Base-by-base conservation (phyloP, 148 eudicot genomes). In the Diospyros lotus region DNA sequence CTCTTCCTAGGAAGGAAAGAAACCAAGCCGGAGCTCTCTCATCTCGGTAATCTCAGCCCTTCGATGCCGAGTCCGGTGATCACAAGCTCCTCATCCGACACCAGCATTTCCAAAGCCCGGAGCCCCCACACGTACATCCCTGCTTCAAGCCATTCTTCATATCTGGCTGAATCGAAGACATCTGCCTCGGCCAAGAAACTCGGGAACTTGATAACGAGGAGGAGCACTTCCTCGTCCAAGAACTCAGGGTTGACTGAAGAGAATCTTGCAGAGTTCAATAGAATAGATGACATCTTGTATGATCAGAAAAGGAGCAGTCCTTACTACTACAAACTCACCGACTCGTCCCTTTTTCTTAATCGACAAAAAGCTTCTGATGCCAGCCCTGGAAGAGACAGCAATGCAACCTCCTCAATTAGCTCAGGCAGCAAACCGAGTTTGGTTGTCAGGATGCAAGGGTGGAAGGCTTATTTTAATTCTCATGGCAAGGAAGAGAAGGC, bases 291-390 rank as follows among this genome's bases (percentile, higher is more conserved):
- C 64, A 55, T 14, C 48, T 64, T 65, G 51, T 55, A 70, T 14
- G 71, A 78, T 5, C 55, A 55, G 9, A 73, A 68, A 2, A 58
- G 72, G 8, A 5, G 4, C 12, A 82, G 85, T 59, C 85, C 82
- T 67, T 82, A 76, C 60, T 79, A 76, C 69, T 79, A 59, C 38
- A 82, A 82, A 10, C 79, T 82, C 6, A 83, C 83, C 1, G 83
- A 83, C 64, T 83, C 70, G 17, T 64, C 81, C 50, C 68, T 76
- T 8, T 76, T 39, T 61, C 67, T 76, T 4, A 62, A 74, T 48
- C 63, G 77, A 72, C 70, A 75, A 28, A 82, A 52, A 42, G 55
- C 12, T 7, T 59, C 73, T 28, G 68, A 41, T 6, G 39, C 69
- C 0, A 75, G 72, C 53, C 80, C 82, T 1, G 84, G 73, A 7